Conservation (phyloP, 2,329 filamentous ascomycete genomes). For the Parasarocladium wereldwijsianum region DNA sequence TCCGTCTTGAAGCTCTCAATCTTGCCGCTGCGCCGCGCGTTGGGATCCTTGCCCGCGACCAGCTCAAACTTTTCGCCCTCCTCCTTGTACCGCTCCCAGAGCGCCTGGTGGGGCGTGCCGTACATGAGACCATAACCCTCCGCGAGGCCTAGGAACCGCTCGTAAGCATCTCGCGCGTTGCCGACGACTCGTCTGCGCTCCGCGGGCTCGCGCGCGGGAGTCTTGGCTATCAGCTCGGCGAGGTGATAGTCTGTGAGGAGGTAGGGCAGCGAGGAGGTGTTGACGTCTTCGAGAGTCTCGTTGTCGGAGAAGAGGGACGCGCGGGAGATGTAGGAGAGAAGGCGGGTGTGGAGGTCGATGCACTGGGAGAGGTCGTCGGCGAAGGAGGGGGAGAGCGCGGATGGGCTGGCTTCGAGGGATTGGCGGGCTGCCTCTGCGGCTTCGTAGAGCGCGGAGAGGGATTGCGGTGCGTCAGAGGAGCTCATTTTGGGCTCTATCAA, state of each 20-base stretch:
- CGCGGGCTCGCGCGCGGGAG: constrained; percentile 33
- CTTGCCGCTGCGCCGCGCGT: constrained; percentile 64
- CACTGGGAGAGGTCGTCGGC: constrained; percentile 51
- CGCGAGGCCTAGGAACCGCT: constrained; percentile 60
- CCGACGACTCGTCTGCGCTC: constrained; percentile 51
- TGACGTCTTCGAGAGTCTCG: constrained; percentile 74
- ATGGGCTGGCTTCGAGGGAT: constrained; percentile 47
- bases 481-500: constrained; percentile 12
- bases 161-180: constrained; percentile 55
- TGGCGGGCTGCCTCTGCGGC: constrained; percentile 35
- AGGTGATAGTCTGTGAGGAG: constrained; percentile 64
- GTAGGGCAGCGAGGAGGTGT: constrained; percentile 75
- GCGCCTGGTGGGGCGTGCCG: constrained; percentile 43
- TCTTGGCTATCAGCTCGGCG: constrained; percentile 63
- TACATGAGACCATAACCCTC: constrained; percentile 64
- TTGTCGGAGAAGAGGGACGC: constrained; percentile 83
- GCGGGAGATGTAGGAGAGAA: constrained; percentile 51
- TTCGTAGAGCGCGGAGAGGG: constrained; percentile 33
- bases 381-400: constrained; percentile 51
- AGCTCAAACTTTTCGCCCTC: constrained; percentile 59
- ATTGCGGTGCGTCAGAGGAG: constrained; percentile 27
- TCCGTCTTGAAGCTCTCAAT: constrained; percentile 76
- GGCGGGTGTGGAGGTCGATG: constrained; percentile 59
- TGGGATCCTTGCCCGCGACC: constrained; percentile 41
- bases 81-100: constrained; percentile 61